Evolutionary conservation across 257 asterid genomes (phyloP), one percentile per base, ranked within the genome.

Genomic region (Rehmannia glutinosa): DNA sequence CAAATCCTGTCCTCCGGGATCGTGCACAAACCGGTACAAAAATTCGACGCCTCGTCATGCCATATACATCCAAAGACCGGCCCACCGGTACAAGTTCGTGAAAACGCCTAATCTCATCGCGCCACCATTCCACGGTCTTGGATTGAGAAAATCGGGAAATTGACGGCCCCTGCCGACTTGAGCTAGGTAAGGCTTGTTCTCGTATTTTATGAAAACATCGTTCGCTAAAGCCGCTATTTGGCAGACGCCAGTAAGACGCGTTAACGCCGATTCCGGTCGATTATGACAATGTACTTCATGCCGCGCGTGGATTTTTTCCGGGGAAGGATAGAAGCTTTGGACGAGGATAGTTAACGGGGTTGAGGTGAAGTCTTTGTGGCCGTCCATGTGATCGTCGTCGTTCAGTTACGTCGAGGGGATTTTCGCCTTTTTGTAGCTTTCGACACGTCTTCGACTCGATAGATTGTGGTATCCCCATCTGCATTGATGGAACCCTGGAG

Each of bases 371-470:
- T 88, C 97, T 42, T 94, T 94, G 68, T 86, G 90, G 0, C 89
- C 95, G 32, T 94, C 98, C 99, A 94, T 91, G 87, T 94, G 97
- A 61, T 94, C 99, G 68, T 91, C 97, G 41, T 94, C 99, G 46
- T 81, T 94, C 99, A 98, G 91, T 91, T 3, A 94, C 99, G 70
- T 94, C 99, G 5, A 94, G 96, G 98, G 99, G 75, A 94, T 86
- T 19, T 81, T 83, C 2, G 98, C 97, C 55, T 78, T 81, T 72
- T 73, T 64, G 83, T 94, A 94, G 67, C 68, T 91, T 8, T 83
- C 95, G 0, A 94, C 96, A 91, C 99, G 49, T 91, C 99, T 70
- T 91, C 99, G 8, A 94, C 89, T 2, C 42, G 97, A 91, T 45
- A 91, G 60, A 23, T 94, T 91, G 41, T 78, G 97, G 89, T 94